Percentiles rank a stretch among this genome's conserved stretches.
Evolutionary conservation across 805 yeast species (phyloP).

Genomic region (Monosporozyma aerobia): DNA sequence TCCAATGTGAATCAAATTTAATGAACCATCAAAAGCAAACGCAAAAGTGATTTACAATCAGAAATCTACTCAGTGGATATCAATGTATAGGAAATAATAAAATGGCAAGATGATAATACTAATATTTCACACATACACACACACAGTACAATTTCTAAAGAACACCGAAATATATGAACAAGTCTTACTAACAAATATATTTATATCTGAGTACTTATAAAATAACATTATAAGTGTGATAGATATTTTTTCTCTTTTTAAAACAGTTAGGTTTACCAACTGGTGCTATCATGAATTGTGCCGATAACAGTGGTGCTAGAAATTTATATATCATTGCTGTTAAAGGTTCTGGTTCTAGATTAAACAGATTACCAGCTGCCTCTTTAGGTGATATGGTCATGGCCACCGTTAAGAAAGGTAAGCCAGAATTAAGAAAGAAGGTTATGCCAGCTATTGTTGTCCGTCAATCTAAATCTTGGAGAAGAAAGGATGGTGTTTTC

Average conservation of each 20-base stretch:
- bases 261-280: slow-evolving; percentile 94
- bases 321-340: slow-evolving; percentile 98
- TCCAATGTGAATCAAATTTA: no score
- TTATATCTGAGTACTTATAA: background rate
- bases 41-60: no score
- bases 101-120: background rate
- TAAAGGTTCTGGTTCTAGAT: slow-evolving; percentile 98
- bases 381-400: slow-evolving; percentile 99
- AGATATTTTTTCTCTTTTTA: slow-evolving; percentile 3
- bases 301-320: slow-evolving; percentile 99
- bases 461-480: slow-evolving; percentile 99
- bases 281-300: slow-evolving; percentile 99
- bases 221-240: background rate
- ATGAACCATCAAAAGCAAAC: no score
- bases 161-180: background rate
- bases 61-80: no score
- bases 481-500: slow-evolving; percentile 99
- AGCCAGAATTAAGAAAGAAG: slow-evolving; percentile 99
- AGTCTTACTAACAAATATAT: slow-evolving; percentile 1
- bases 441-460: slow-evolving; percentile 99
- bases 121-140: background rate
- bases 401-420: slow-evolving; percentile 99
- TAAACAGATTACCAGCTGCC: slow-evolving; percentile 99
- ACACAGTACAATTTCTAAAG: background rate
- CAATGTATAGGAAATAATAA: no score